These are phyloP conservation scores for Colletotrichum spinosum DNA, from an alignment of 2,329 filamentous ascomycete genomes.

Conservation along the genomic window DNA sequence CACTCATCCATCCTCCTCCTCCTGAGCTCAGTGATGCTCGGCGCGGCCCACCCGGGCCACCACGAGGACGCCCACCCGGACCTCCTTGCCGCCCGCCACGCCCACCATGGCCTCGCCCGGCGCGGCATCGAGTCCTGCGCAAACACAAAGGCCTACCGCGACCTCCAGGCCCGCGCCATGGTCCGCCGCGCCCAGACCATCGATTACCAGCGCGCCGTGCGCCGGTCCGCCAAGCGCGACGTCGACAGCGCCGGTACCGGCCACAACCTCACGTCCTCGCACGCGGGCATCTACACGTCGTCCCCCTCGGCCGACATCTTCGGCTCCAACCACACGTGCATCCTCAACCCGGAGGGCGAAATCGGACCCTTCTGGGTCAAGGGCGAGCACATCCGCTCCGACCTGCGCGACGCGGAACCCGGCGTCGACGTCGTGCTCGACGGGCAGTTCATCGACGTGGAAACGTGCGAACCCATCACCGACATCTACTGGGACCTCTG, in stretches of 20 bases:
- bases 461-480: slow-evolving; percentile 34
- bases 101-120: slow-evolving; percentile 25
- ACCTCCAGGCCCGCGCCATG: slow-evolving; percentile 23
- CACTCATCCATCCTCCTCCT: slow-evolving; percentile 23
- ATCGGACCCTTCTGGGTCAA: slow-evolving; percentile 58
- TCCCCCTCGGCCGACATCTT: slow-evolving; percentile 43
- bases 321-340: slow-evolving; percentile 52
- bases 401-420: slow-evolving; percentile 27
- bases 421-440: slow-evolving; percentile 31
- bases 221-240: slow-evolving; percentile 24
- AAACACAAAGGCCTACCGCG: slow-evolving; percentile 18
- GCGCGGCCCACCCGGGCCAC: slow-evolving; percentile 25
- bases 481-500: slow-evolving; percentile 39
- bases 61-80: slow-evolving; percentile 20
- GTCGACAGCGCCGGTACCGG: slow-evolving; percentile 17
- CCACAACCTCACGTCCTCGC: slow-evolving; percentile 13
- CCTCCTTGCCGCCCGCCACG: slow-evolving; percentile 23
- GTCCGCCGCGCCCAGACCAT: slow-evolving; percentile 24
- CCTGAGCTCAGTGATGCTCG: slow-evolving; percentile 18
- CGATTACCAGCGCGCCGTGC: slow-evolving; percentile 22
- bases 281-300: slow-evolving; percentile 21
- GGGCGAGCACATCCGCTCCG: slow-evolving; percentile 30
- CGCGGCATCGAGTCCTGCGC: slow-evolving; percentile 19
- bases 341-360: slow-evolving; percentile 58
- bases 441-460: slow-evolving; percentile 31